A percentile compares a stretch with the other conserved stretches of the same genome.
phyloP scores from a whole-genome alignment of 331 rosid species.

The Pyrus hybrid region DNA sequence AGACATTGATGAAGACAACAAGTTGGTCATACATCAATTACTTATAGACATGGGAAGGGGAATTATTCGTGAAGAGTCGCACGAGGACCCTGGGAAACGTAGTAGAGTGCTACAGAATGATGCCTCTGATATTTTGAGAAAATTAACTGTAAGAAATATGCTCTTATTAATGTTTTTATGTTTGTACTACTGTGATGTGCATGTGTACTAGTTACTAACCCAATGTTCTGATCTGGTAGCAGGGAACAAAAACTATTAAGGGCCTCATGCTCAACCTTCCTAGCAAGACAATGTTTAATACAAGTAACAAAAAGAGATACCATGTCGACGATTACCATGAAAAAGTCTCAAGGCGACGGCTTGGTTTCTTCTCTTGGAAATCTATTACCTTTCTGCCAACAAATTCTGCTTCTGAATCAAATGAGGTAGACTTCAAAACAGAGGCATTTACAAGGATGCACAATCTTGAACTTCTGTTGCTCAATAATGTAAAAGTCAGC shows the following conservation, averaged over 20 bases:
- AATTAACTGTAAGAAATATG: slow-evolving; percentile 9
- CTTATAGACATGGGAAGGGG: slow-evolving; percentile 31
- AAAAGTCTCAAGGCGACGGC: slow-evolving; percentile 11
- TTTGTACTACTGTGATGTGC: neutral
- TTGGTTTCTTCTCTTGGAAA: neutral
- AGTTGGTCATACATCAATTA: slow-evolving; percentile 13
- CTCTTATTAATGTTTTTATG: neutral
- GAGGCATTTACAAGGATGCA: neutral
- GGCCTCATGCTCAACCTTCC: slow-evolving; percentile 1
- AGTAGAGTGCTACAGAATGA: slow-evolving; percentile 24
- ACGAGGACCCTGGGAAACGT: slow-evolving; percentile 14
- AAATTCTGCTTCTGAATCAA: neutral
- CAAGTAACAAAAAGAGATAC: neutral
- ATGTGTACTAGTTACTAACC: neutral
- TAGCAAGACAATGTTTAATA: neutral
- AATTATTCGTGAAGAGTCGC: slow-evolving; percentile 19
- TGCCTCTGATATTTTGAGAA: slow-evolving; percentile 13
- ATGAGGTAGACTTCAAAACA: neutral
- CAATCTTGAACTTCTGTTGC: neutral
- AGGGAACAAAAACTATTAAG: neutral
- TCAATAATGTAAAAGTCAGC: neutral
- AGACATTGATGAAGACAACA: neutral
- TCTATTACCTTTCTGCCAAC: neutral
- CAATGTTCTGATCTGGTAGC: neutral
- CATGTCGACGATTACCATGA: neutral